Conservation (phyloP, 306 rosid genomes). For the Quercus parvula region DNA sequence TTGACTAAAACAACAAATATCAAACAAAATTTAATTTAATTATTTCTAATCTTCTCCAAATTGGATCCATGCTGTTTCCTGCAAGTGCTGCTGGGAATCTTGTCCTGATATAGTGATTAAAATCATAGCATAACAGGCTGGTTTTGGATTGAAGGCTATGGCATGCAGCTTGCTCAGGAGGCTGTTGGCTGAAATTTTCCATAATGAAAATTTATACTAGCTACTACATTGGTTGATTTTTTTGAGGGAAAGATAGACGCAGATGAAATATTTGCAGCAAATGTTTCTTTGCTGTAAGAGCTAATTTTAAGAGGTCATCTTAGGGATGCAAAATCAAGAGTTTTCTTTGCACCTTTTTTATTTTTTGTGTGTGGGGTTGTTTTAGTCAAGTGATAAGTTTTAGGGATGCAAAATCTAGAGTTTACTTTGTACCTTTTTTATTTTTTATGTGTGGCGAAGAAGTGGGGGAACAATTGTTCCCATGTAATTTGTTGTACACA, state of each 20-base stretch:
- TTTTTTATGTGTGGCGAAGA: no score
- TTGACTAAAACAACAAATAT: no score
- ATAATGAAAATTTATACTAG: conserved; percentile 8
- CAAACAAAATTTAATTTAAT: no score
- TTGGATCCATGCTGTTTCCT: conserved; percentile 14
- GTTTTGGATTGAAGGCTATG: neutral
- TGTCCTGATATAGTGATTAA: neutral
- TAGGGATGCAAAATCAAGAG: conserved; percentile 1
- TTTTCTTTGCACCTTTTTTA: no score
- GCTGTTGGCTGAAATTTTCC: conserved; percentile 13
- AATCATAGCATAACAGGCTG: neutral
- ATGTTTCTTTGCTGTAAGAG: conserved; percentile 31
- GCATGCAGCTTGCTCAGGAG: neutral
- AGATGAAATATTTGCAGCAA: conserved; percentile 16
- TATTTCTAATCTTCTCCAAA: no score
- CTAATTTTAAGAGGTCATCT: conserved; percentile 20
- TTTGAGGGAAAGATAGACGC: conserved; percentile 17
- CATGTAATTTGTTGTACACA: conserved; percentile 13
- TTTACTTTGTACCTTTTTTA: no score
- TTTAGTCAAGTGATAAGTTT: neutral
- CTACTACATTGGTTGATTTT: conserved; percentile 6
- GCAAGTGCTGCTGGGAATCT: conserved; percentile 7
- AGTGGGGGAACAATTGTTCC: neutral
- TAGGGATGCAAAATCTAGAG: conserved; percentile 1
- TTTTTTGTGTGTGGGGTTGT: no score